Base-by-base conservation (phyloP, 2,329 filamentous ascomycete species). In the Penicillium thymicola region DNA sequence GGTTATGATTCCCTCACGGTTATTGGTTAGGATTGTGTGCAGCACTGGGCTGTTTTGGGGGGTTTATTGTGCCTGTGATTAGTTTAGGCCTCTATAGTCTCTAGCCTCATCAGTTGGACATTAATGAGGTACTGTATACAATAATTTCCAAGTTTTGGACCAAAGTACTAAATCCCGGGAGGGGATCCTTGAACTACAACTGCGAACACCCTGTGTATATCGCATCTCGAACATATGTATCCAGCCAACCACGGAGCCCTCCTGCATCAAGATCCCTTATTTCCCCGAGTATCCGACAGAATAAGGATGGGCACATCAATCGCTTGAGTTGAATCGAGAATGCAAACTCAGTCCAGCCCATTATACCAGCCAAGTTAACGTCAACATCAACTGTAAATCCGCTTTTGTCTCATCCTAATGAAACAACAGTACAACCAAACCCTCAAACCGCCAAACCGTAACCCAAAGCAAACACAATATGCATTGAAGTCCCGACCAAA, bases 401-500 rank as follows among this genome's bases (percentile, higher is more conserved):
- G 4, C 27, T 4, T 41, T 13, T 54, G 13, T 43, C 30, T 30
- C 28, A 27, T 41, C 44, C 8, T 8, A 23, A 34, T 49, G 23
- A 27, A 51, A 54, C 36, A 9, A 10, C 38, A 43, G 37, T 49
- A 23, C 41, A 16, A 30, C 32, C 16, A 45, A 27, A 2, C 18
- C 32, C 14, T 32, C 28, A 30, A 51, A 55, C 25, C n/a, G 23
- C 21, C 53, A 38, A 25, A 25, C 32, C 25, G 5, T 36, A 21
- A 21, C 27, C 32, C 36, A 40, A 36, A 42, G 50, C 40, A 40
- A 55, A 44, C 47, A 45, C 9, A 23, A 54, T 42, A 16, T 18
- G 42, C 41, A 54, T 65, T 65, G 57, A 41, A 58, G 54, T 66
- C 52, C 54, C 42, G 54, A 63, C 64, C 62, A 58, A 58, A 41